phyloP scores from a whole-genome alignment of 768 basidiomycete species.

The Rubroboletus satanas region DNA sequence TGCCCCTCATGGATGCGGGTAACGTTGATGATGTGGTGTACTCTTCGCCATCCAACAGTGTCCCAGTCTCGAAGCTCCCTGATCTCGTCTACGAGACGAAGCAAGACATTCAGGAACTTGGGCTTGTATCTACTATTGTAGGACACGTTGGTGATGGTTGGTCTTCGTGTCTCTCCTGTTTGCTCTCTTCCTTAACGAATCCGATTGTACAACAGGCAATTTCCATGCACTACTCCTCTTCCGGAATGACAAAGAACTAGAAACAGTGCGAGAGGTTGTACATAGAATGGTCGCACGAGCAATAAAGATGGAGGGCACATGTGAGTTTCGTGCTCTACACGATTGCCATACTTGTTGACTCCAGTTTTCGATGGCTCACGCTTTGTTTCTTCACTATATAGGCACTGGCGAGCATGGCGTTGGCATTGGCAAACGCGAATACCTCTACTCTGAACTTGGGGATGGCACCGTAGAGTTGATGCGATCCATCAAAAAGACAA shows the following conservation, averaged over 20 bases:
- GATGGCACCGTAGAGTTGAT: conserved; percentile 78
- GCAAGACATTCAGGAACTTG: conserved; percentile 55
- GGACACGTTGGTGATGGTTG: conserved; percentile 76
- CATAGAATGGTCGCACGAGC: conserved; percentile 64
- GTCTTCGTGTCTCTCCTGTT: conserved; percentile 22
- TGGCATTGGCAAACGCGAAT: conserved; percentile 79
- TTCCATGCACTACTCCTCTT: conserved; percentile 55
- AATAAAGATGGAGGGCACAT: conserved; percentile 70
- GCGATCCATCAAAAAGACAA: conserved; percentile 70
- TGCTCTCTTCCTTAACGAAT: background rate
- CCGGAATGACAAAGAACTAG: conserved; percentile 50
- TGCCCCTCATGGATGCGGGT: background rate
- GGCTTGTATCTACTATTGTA: conserved; percentile 61
- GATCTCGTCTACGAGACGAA: conserved; percentile 67
- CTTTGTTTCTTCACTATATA: conserved; percentile 16
- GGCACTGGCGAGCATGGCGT: conserved; percentile 86
- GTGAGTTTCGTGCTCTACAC: conserved; percentile 34
- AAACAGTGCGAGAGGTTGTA: conserved; percentile 42
- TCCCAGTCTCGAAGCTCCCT: conserved; percentile 63
- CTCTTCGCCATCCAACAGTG: conserved; percentile 29
- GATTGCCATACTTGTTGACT: background rate
- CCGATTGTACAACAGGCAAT: conserved; percentile 33
- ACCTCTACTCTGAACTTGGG: conserved; percentile 79
- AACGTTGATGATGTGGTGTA: background rate
- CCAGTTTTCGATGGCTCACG: background rate